Percentiles rank a stretch among this genome's conserved stretches.
These are phyloP conservation scores for Colletotrichum musicola DNA, from an alignment of 2,329 filamentous ascomycete genomes.

Conservation along the genomic window DNA sequence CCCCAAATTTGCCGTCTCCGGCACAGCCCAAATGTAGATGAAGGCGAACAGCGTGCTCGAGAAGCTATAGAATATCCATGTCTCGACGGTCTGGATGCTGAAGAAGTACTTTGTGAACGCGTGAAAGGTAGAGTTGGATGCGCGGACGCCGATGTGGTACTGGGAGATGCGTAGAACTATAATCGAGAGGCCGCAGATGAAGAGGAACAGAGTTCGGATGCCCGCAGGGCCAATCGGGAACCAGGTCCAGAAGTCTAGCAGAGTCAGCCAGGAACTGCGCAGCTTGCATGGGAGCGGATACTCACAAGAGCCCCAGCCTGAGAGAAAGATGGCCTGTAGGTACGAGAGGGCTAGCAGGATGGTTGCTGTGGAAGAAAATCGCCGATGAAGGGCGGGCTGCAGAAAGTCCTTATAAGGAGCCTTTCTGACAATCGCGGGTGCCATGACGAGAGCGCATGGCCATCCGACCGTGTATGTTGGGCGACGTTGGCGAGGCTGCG, in stretches of 20 bases:
- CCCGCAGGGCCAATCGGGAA: conserved; percentile 84
- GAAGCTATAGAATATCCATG: conserved; percentile 79
- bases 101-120: conserved; percentile 71
- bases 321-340: conserved; percentile 76
- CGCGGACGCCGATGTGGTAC: conserved; percentile 80
- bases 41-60: conserved; percentile 86
- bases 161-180: conserved; percentile 89
- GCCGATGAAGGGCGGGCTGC: conserved; percentile 86
- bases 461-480: conserved; percentile 47
- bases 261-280: conserved; percentile 26
- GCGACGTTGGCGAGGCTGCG: conserved; percentile 41
- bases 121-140: conserved; percentile 75
- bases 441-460: conserved; percentile 65
- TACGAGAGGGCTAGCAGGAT: conserved; percentile 81
- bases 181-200: conserved; percentile 80
- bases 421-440: conserved; percentile 66
- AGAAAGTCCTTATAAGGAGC: conserved; percentile 87
- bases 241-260: conserved; percentile 84
- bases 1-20: conserved; percentile 71
- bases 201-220: conserved; percentile 80
- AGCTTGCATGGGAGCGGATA: conserved; percentile 40
- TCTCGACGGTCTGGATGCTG: conserved; percentile 74
- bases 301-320: conserved; percentile 77
- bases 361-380: conserved; percentile 83
- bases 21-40: conserved; percentile 81